Conservation (phyloP, 2,329 filamentous ascomycete species). For the Hypoxylon sp. region DNA sequence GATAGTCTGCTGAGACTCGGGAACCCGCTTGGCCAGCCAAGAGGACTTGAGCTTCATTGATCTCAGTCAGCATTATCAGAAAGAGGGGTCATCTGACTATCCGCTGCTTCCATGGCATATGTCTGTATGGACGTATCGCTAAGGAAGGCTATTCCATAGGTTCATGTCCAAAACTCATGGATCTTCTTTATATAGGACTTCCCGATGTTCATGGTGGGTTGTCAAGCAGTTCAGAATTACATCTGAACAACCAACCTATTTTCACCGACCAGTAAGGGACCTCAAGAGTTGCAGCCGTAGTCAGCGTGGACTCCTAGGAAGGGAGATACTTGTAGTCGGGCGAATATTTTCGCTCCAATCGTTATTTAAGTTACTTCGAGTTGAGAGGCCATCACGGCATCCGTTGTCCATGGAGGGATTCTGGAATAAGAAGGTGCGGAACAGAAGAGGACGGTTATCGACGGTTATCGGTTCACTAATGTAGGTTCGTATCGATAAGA, state of each 20-base stretch:
- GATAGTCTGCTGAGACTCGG: neutral
- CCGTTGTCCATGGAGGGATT: neutral
- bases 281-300: neutral
- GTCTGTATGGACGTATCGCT: neutral
- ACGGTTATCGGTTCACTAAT: no score
- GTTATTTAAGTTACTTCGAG: neutral
- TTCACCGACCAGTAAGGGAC: neutral
- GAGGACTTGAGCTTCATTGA: neutral
- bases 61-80: neutral
- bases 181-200: neutral
- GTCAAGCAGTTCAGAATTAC: neutral
- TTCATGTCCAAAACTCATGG: neutral
- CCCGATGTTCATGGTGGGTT: neutral
- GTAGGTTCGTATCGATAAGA: constrained; percentile 13
- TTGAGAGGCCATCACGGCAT: neutral
- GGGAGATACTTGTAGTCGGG: neutral
- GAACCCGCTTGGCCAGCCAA: neutral
- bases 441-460: neutral
- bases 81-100: neutral
- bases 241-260: neutral
- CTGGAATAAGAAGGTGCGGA: neutral
- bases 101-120: neutral
- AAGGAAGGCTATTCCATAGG: neutral
- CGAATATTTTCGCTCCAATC: neutral
- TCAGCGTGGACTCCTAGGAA: neutral